phyloP scores from a whole-genome alignment of 1,284 basidiomycete genomes.

The Trichosporon inkin region DNA sequence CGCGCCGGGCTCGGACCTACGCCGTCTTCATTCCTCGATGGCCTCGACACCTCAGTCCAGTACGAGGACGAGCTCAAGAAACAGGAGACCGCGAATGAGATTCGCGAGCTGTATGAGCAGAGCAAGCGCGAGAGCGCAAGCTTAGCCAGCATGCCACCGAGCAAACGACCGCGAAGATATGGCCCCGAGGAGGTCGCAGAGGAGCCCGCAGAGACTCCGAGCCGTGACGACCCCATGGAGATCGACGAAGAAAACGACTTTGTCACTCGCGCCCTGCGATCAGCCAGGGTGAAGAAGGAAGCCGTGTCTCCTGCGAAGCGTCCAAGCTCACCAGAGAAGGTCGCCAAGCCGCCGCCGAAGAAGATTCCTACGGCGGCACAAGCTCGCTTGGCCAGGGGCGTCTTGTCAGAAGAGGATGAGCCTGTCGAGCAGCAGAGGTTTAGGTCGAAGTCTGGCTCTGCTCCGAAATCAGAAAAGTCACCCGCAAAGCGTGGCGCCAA shows the following conservation, averaged over 20 bases:
- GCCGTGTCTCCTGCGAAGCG: slow-evolving; percentile 1
- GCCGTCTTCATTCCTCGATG: slow-evolving; percentile 22
- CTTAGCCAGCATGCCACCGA: background rate
- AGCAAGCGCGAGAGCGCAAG: slow-evolving; percentile 16
- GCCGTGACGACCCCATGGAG: slow-evolving; percentile 26
- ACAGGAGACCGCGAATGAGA: slow-evolving; percentile 32
- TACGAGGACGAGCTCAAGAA: slow-evolving; percentile 25
- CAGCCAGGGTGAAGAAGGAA: slow-evolving; percentile 11
- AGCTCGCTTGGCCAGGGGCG: background rate
- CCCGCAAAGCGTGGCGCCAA: slow-evolving; percentile 12
- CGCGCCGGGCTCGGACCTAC: slow-evolving; percentile 21
- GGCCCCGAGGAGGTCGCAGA: background rate
- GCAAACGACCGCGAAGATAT: background rate
- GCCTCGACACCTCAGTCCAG: slow-evolving; percentile 22
- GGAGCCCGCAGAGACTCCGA: background rate
- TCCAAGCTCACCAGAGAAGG: background rate
- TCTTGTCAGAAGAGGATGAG: slow-evolving; percentile 26
- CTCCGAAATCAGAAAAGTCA: background rate
- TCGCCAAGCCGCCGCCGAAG: background rate
- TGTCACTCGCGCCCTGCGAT: slow-evolving; percentile 11
- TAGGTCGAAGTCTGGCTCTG: background rate
- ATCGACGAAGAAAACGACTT: slow-evolving; percentile 31
- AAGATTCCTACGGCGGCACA: background rate
- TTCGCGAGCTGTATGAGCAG: slow-evolving; percentile 40
- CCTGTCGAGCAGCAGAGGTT: slow-evolving; percentile 13